These are phyloP conservation scores for Apiospora arundinis DNA, from an alignment of 2,329 filamentous ascomycete genomes.

Conservation along the genomic window DNA sequence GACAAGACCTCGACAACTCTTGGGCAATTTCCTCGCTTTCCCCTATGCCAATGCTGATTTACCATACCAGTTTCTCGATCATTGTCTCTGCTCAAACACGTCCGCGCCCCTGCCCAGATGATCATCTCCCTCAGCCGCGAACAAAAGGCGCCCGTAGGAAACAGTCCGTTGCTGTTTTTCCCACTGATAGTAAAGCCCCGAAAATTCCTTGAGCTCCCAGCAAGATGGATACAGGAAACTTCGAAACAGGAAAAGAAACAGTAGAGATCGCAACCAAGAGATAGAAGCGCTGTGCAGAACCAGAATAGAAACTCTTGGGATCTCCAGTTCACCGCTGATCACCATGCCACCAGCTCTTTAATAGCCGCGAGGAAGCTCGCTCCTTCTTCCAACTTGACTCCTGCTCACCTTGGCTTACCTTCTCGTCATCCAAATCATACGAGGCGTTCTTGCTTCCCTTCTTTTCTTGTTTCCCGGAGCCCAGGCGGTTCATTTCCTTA, in stretches of 20 bases:
- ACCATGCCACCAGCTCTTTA: constrained; percentile 5
- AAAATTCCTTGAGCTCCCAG: background rate
- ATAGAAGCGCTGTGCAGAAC: background rate
- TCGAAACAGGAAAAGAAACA: background rate
- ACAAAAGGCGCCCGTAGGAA: background rate
- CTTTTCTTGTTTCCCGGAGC: background rate
- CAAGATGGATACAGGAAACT: background rate
- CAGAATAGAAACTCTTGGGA: constrained; percentile 10
- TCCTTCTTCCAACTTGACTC: background rate
- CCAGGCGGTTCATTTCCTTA: constrained; percentile 2
- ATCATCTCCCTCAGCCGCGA: background rate
- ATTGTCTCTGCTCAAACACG: background rate
- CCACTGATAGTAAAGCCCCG: background rate
- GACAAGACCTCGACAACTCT: background rate
- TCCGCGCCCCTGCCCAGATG: background rate
- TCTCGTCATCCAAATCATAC: background rate
- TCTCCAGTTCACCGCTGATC: background rate
- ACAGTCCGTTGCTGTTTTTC: background rate
- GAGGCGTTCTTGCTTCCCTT: background rate
- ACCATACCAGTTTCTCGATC: background rate
- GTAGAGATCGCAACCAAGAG: background rate
- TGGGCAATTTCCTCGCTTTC: background rate
- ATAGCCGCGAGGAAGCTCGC: background rate
- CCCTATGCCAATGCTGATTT: background rate
- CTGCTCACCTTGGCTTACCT: background rate